A percentile compares a stretch with the other conserved stretches of the same genome.
These are phyloP conservation scores for Plenodomus lindquistii DNA, from an alignment of 2,329 filamentous ascomycete species.

Conservation along the genomic window DNA sequence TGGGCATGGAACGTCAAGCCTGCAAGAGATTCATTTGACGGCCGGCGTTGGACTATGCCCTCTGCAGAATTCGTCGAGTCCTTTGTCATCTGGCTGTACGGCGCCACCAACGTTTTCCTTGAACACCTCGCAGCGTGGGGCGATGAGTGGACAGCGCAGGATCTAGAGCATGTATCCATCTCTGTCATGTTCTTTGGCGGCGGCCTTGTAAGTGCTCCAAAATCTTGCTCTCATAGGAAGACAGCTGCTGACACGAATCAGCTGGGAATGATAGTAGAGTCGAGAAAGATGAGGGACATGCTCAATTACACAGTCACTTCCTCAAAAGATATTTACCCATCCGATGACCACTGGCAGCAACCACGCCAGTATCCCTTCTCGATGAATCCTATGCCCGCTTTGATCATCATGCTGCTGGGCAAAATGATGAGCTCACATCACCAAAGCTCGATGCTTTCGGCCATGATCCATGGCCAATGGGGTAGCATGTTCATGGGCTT, in stretches of 20 bases:
- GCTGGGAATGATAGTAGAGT: conserved; percentile 85
- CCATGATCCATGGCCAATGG: conserved; percentile 95
- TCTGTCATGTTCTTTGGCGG: conserved; percentile 93
- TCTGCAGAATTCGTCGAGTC: conserved; percentile 90
- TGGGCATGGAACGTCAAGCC: conserved; percentile 96
- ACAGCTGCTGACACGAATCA: conserved; percentile 31
- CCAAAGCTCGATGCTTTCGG: conserved; percentile 79
- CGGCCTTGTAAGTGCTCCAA: conserved; percentile 68
- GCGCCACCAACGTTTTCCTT: conserved; percentile 85
- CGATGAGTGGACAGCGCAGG: conserved; percentile 71
- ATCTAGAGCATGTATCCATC: conserved; percentile 91
- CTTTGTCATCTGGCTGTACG: conserved; percentile 87
- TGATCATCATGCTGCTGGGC: conserved; percentile 84
- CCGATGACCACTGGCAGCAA: conserved; percentile 54
- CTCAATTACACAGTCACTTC: conserved; percentile 58
- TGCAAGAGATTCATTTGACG: conserved; percentile 57
- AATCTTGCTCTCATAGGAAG: conserved; percentile 7
- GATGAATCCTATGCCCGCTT: conserved; percentile 83
- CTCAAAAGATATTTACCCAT: conserved; percentile 28
- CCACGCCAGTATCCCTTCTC: conserved; percentile 74
- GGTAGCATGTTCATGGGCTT: conserved; percentile 81
- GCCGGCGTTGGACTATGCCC: conserved; percentile 65
- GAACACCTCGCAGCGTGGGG: conserved; percentile 82
- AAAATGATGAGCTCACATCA: conserved; percentile 96
- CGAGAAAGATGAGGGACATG: conserved; percentile 63